Evolutionary conservation across 2,329 filamentous ascomycete genomes (phyloP).

Genomic region (Colletotrichum filicis): DNA sequence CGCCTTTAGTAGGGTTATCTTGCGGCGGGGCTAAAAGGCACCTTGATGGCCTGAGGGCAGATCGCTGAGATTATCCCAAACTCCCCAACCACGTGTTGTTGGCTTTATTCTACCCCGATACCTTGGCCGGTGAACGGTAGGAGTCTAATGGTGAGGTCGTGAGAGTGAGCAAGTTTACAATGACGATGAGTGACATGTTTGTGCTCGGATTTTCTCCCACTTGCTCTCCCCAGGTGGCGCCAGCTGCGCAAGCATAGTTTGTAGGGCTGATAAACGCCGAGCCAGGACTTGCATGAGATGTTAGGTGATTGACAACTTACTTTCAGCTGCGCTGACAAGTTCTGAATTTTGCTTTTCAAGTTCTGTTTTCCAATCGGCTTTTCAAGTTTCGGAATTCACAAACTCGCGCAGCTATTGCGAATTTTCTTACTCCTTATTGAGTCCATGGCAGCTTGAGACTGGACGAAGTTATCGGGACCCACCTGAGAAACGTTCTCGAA

Average conservation of each 20-base stretch:
- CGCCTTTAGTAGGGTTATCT: neutral
- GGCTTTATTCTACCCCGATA: no score
- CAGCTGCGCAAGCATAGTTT: neutral
- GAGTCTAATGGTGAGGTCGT: no score
- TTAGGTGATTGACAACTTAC: conserved; percentile 10
- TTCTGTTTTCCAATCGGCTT: neutral
- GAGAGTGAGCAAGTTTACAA: neutral
- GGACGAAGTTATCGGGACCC: conserved; percentile 14
- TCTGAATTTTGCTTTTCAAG: neutral
- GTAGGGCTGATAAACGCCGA: neutral
- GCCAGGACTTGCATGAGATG: conserved; percentile 14
- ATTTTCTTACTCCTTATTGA: neutral
- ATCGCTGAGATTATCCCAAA: no score
- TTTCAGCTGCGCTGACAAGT: neutral
- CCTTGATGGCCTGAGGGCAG: conserved; percentile 1
- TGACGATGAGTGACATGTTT: neutral
- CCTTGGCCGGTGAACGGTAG: neutral
- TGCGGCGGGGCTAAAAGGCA: neutral
- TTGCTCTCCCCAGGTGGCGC: neutral
- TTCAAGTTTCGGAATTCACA: neutral
- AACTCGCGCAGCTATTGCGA: neutral
- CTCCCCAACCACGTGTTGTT: neutral
- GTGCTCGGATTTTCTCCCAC: neutral
- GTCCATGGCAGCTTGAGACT: neutral
- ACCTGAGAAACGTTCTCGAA: conserved; percentile 13